These are phyloP conservation scores for Metarhizium brunneum DNA, from an alignment of 2,329 filamentous ascomycete genomes.

Conservation along the genomic window DNA sequence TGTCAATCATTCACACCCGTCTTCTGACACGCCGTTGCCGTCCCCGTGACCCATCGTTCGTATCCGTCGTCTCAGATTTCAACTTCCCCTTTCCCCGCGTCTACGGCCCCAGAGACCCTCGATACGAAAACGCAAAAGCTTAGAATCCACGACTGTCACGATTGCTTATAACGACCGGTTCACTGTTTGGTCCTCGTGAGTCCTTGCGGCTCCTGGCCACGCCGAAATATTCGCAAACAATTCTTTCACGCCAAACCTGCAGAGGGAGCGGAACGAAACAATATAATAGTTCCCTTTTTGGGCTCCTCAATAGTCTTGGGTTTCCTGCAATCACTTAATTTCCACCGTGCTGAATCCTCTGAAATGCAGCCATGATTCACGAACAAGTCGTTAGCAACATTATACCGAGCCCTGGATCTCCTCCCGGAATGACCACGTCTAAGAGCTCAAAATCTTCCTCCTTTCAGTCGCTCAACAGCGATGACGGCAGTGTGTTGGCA, in stretches of 20 bases:
- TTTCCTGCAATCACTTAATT: not conserved
- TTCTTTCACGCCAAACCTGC: not conserved
- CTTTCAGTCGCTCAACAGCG: constrained; percentile 69
- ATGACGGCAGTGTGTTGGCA: constrained; percentile 59
- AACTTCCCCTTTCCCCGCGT: not conserved
- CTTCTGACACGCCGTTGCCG: not conserved
- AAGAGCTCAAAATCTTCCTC: constrained; percentile 90
- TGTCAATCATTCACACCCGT: not conserved
- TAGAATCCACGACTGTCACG: not conserved
- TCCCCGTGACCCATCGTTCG: not conserved
- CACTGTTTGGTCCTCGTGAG: not conserved
- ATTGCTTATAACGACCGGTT: not conserved
- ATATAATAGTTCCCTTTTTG: too few relatives aligned
- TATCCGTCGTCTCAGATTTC: not conserved
- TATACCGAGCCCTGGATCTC: constrained; percentile 26
- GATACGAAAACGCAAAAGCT: not conserved
- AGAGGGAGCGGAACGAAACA: not conserved
- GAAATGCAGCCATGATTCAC: constrained; percentile 27
- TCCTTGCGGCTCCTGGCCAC: not conserved
- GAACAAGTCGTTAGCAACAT: constrained; percentile 17
- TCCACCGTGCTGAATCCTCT: not conserved
- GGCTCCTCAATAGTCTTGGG: too few relatives aligned
- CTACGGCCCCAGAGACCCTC: not conserved
- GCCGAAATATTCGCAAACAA: not conserved
- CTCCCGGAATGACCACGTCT: constrained; percentile 61